Evolutionary conservation across 2,329 filamentous ascomycete genomes (phyloP).

Genomic region (Talaromyces sp.): DNA sequence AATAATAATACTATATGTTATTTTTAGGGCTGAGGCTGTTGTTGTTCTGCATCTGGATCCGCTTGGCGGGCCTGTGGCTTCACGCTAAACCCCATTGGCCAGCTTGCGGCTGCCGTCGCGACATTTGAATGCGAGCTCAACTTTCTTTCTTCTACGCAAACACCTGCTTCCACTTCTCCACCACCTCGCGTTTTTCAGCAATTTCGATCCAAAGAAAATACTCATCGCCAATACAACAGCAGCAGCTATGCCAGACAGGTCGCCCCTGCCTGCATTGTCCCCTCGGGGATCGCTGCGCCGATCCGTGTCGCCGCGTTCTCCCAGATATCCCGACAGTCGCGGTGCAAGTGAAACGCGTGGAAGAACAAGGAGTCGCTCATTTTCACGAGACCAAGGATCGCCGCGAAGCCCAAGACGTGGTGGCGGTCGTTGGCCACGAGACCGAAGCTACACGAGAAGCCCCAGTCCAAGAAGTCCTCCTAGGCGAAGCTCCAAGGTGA

Average conservation of each 20-base stretch:
- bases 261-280: conserved; percentile 12
- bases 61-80: too few species aligned
- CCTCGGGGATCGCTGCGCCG: conserved; percentile 21
- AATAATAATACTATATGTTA: too few species aligned
- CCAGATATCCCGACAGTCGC: conserved; percentile 23
- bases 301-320: conserved; percentile 30
- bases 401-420: conserved; percentile 36
- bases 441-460: conserved; percentile 31
- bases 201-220: background rate
- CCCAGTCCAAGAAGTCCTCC: conserved; percentile 20
- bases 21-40: too few species aligned
- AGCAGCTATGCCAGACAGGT: conserved; percentile 11
- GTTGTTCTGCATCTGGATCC: too few species aligned
- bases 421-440: conserved; percentile 33
- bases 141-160: background rate
- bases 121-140: background rate
- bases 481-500: conserved; percentile 20
- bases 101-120: background rate
- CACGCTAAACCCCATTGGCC: too few species aligned
- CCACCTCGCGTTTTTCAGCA: background rate
- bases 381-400: conserved; percentile 21
- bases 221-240: background rate
- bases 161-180: background rate
- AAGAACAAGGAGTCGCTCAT: conserved; percentile 23
- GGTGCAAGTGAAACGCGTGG: conserved; percentile 21